Conservation (phyloP, 805 yeast species). For the Cyberlindnera veronae region DNA sequence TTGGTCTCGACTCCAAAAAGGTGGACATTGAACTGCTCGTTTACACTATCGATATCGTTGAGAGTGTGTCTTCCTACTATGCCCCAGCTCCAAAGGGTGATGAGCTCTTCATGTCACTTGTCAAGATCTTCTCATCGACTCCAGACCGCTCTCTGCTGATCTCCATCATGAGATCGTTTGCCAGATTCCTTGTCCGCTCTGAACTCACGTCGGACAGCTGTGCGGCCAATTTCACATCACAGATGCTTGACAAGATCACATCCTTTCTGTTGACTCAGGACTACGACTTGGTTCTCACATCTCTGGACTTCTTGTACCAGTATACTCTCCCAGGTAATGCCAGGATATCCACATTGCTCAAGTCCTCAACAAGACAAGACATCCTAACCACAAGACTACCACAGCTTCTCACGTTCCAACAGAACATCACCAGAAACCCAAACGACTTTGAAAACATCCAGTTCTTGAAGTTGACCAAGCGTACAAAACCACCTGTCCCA, state of each 20-base stretch:
- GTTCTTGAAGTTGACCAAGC: conserved; percentile 42
- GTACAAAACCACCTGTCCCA: conserved; percentile 66
- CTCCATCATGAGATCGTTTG: conserved; percentile 68
- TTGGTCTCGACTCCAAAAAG: conserved; percentile 24
- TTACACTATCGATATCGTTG: conserved; percentile 76
- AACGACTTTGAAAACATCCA: conserved; percentile 23
- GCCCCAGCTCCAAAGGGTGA: conserved; percentile 74
- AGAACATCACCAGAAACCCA: conserved; percentile 35
- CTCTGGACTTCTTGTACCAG: conserved; percentile 80
- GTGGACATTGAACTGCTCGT: conserved; percentile 53
- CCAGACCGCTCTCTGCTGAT: conserved; percentile 69
- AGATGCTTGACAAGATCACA: conserved; percentile 49
- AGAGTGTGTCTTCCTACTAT: conserved; percentile 77
- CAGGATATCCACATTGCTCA: conserved; percentile 50
- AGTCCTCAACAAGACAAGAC: conserved; percentile 45
- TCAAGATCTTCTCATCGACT: conserved; percentile 45
- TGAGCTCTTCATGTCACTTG: conserved; percentile 55
- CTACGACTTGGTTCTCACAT: conserved; percentile 64
- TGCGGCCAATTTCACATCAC: conserved; percentile 43
- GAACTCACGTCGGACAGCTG: conserved; percentile 45
- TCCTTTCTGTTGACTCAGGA: conserved; percentile 62
- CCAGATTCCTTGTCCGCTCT: conserved; percentile 71
- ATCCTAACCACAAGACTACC: conserved; percentile 61
- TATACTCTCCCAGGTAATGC: conserved; percentile 61
- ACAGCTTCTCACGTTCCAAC: conserved; percentile 49